Percentiles rank a stretch among this genome's conserved stretches.
These are phyloP conservation scores for Cupressus sempervirens DNA, from an alignment of 75 land plant genomes.

Conservation along the genomic window DNA sequence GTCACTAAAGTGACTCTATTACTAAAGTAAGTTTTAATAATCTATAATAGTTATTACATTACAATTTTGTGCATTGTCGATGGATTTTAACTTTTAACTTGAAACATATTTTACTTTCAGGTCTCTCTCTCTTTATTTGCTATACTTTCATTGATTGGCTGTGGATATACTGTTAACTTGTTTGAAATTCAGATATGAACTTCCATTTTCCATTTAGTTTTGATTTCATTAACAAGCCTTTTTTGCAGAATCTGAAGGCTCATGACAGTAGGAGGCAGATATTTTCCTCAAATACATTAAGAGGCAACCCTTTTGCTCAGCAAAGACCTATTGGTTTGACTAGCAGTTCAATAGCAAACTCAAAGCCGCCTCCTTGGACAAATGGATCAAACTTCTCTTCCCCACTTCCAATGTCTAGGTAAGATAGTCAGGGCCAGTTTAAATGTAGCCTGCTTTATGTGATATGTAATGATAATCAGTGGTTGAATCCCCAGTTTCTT, in stretches of 20 bases:
- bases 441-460: neutral
- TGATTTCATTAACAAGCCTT: neutral
- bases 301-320: conserved; percentile 52
- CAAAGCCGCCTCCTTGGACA: conserved; percentile 69
- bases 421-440: neutral
- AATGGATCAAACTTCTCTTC: conserved; percentile 30
- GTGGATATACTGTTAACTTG: neutral
- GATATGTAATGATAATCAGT: neutral
- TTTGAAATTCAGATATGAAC: neutral
- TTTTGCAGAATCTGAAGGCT: conserved; percentile 73
- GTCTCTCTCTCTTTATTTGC: neutral
- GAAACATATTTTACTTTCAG: neutral
- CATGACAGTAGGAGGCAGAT: conserved; percentile 71
- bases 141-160: neutral
- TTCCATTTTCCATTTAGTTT: neutral
- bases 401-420: conserved; percentile 26
- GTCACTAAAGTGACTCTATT: no score
- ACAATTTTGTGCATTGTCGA: neutral
- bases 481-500: neutral
- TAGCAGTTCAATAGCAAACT: conserved; percentile 2
- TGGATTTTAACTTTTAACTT: neutral
- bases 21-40: no score
- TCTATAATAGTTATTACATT: neutral
- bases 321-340: conserved; percentile 23
- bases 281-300: conserved; percentile 47